These are phyloP conservation scores for Phyllostachys edulis DNA, from an alignment of 176 grass and related monocot genomes.

Conservation along the genomic window DNA sequence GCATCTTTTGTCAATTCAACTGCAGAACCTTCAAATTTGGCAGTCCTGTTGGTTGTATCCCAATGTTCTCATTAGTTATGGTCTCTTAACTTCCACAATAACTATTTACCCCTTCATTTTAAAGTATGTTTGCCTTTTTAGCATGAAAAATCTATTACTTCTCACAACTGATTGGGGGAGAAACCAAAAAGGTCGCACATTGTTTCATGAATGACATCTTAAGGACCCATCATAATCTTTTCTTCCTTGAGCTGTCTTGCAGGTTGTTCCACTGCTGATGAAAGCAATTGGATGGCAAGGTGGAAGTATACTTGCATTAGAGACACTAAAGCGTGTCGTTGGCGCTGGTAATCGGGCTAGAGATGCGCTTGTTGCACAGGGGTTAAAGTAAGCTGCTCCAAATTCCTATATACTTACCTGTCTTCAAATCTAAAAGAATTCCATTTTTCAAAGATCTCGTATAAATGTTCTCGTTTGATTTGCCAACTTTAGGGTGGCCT, in stretches of 20 bases:
- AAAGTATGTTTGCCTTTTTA: background rate
- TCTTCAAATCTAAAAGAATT: background rate
- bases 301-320: constrained; percentile 90
- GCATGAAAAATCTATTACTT: background rate
- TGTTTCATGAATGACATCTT: constrained; percentile 24
- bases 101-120: background rate
- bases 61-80: background rate
- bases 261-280: constrained; percentile 98
- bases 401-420: constrained; percentile 22
- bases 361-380: constrained; percentile 96
- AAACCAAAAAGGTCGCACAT: constrained; percentile 3
- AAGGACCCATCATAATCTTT: background rate
- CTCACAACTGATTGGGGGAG: background rate
- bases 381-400: constrained; percentile 73
- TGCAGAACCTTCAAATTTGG: background rate
- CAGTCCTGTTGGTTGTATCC: background rate
- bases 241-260: constrained; percentile 41
- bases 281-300: constrained; percentile 99
- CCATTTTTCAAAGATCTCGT: background rate
- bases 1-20: background rate
- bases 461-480: background rate
- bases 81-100: constrained; percentile 10
- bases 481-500: background rate
- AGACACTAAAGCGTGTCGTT: constrained; percentile 97
- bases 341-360: constrained; percentile 95